Conservation (phyloP, 2,329 filamentous ascomycete genomes). For the Endocalyx cinctus region DNA sequence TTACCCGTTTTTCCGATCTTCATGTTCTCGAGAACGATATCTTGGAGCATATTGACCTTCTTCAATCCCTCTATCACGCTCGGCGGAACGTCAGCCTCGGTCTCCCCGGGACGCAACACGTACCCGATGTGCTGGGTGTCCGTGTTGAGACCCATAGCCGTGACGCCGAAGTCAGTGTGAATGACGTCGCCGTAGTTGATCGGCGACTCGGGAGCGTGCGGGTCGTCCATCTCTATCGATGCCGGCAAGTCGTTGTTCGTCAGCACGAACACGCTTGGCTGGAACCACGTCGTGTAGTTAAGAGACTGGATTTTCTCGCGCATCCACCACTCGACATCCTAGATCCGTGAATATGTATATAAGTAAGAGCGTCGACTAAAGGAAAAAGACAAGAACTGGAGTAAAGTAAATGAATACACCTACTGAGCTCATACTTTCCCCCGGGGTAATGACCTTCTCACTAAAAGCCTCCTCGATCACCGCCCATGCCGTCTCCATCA, state of each 20-base stretch:
- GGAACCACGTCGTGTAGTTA: constrained; percentile 51
- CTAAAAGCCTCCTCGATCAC: constrained; percentile 44
- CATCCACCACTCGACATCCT: constrained; percentile 48
- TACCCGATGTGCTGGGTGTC: constrained; percentile 48
- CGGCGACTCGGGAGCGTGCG: constrained; percentile 14
- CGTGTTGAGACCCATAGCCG: constrained; percentile 42
- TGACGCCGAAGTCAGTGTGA: constrained; percentile 46
- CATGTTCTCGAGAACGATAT: constrained; percentile 42
- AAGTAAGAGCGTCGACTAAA: background rate
- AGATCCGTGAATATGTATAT: background rate
- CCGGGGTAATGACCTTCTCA: constrained; percentile 36
- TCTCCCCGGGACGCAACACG: constrained; percentile 39
- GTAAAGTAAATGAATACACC: constrained; percentile 13
- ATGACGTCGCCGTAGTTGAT: constrained; percentile 43
- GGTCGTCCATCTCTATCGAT: constrained; percentile 8
- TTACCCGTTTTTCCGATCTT: constrained; percentile 40
- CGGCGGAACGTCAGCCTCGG: constrained; percentile 35
- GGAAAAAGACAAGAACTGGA: no score
- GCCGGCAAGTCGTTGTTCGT: constrained; percentile 20
- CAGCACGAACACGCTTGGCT: constrained; percentile 40
- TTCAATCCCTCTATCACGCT: constrained; percentile 37
- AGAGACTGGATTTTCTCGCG: constrained; percentile 42
- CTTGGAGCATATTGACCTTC: constrained; percentile 43
- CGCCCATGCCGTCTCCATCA: constrained; percentile 49
- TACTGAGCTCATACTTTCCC: constrained; percentile 34